Conservation (phyloP, 2,329 filamentous ascomycete genomes). For the Fusarium sp. region DNA sequence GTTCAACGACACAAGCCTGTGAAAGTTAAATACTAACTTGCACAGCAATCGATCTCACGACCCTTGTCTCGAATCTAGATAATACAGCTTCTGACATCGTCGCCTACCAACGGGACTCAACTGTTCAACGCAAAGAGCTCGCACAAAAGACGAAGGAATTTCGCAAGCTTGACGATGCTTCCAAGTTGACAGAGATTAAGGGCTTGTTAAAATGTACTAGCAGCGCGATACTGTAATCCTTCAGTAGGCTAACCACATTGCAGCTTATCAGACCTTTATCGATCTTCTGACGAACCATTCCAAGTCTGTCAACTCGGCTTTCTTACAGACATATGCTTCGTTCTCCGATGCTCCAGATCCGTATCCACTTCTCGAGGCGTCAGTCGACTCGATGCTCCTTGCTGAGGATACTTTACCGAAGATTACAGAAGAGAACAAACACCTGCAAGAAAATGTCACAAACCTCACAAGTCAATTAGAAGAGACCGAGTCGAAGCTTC, state of each 20-base stretch:
- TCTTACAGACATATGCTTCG: constrained; percentile 91
- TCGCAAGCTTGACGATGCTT: constrained; percentile 88
- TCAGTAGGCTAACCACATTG: constrained; percentile 19
- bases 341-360: constrained; percentile 96
- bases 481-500: constrained; percentile 82
- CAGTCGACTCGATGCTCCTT: constrained; percentile 91
- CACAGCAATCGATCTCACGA: constrained; percentile 86
- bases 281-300: constrained; percentile 96
- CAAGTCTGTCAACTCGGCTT: constrained; percentile 92
- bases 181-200: constrained; percentile 90
- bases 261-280: constrained; percentile 97
- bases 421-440: constrained; percentile 87
- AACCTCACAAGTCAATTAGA: constrained; percentile 85
- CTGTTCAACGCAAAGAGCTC: constrained; percentile 94
- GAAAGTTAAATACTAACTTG: constrained; percentile 39
- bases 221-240: neutral
- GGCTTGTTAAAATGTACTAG: constrained; percentile 81
- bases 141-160: constrained; percentile 99
- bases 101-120: constrained; percentile 91
- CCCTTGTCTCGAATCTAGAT: constrained; percentile 86
- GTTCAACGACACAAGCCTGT: constrained; percentile 18
- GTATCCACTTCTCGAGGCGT: constrained; percentile 95
- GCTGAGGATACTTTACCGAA: constrained; percentile 94
- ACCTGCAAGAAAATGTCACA: constrained; percentile 82
- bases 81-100: constrained; percentile 96